Base-by-base conservation (phyloP, 1,139 yeast species). In the Torulaspora globosa region DNA sequence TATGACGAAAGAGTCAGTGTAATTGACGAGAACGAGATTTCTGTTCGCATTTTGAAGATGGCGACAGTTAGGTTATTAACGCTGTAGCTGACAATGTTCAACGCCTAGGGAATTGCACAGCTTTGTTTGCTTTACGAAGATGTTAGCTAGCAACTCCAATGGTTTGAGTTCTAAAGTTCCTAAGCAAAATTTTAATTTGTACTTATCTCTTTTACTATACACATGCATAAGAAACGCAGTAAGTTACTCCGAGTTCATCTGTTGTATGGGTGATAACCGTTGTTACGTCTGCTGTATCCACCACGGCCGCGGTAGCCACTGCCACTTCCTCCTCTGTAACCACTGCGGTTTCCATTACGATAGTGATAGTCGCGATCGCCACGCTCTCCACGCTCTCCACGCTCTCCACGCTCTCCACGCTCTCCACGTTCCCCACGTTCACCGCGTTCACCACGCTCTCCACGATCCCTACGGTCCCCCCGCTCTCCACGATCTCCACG, bases 61-160 rank as follows among this genome's bases (percentile, higher is more conserved):
- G 34, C 34, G 7, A 31, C 6, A 12, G 18, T 23, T 16, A 19
- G 23, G 15, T 30, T 18, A 31, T 80, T 2, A 72, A 81, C 0
- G 54, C 65, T 0, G 18, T 75, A 4, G 79, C 79, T 1, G 58
- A 71, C 5, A 36, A 69, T 2, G 69, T 83, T 84, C 66, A 85
- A 85, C 60, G 72, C 83, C 14, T 86, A 85, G 61, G 82, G 87
- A 48, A 76, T 85, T 47, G 82, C 80, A 26, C 79, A 83, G 54
- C 44, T 62, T 24, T 65, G 65, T 30, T 35, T 61, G 5, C 50
- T 60, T 3, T 61, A 59, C 39, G 66, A 65, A 19, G 55, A 59
- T 36, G 45, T 59, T 15, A 51, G 46, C 41, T 43, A 38, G 26
- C 2, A 6, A 3, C 24, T 28, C 26, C 26, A 14, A 28, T 7